These are phyloP conservation scores for Talaromyces marneffei DNA, from an alignment of 2,329 filamentous ascomycete genomes.

Conservation along the genomic window DNA sequence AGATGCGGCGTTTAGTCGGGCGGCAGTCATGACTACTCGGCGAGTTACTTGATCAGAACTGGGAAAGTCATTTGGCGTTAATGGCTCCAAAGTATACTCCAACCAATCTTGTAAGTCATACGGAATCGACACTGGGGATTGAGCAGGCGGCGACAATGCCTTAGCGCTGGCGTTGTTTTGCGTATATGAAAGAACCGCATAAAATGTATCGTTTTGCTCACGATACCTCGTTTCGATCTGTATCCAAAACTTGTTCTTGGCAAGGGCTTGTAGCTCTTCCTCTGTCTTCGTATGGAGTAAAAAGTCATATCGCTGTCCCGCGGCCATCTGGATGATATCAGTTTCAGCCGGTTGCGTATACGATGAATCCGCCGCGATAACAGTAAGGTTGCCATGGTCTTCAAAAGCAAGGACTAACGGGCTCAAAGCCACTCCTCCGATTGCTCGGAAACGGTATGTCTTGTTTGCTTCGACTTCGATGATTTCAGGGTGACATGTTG, in stretches of 20 bases:
- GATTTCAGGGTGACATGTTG: slow-evolving; percentile 42
- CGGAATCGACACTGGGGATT: slow-evolving; percentile 17
- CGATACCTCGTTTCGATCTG: slow-evolving; percentile 24
- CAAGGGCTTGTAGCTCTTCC: slow-evolving; percentile 19
- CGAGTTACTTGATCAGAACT: slow-evolving; percentile 24
- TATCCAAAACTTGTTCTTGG: slow-evolving; percentile 48
- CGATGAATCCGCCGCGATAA: slow-evolving; percentile 56
- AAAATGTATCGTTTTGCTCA: slow-evolving; percentile 22
- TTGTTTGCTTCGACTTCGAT: slow-evolving; percentile 56
- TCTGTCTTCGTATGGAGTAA: slow-evolving; percentile 49
- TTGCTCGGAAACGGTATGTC: slow-evolving; percentile 57
- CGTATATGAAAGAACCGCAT: slow-evolving; percentile 24
- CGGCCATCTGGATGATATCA: slow-evolving; percentile 50
- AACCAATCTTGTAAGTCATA: slow-evolving; percentile 15
- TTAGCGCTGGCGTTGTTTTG: not conserved
- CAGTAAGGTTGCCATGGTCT: slow-evolving; percentile 52
- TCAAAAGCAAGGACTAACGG: slow-evolving; percentile 50
- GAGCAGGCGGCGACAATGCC: slow-evolving; percentile 11
- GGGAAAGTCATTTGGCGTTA: slow-evolving; percentile 26
- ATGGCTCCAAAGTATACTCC: slow-evolving; percentile 3
- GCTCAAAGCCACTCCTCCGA: slow-evolving; percentile 47
- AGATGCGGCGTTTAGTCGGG: slow-evolving; percentile 21
- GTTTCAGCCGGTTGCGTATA: slow-evolving; percentile 28
- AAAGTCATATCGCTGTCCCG: slow-evolving; percentile 57
- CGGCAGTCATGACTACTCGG: not conserved